These are phyloP conservation scores for Fusarium sp. DNA, from an alignment of 2,329 filamentous ascomycete genomes.

Conservation along the genomic window DNA sequence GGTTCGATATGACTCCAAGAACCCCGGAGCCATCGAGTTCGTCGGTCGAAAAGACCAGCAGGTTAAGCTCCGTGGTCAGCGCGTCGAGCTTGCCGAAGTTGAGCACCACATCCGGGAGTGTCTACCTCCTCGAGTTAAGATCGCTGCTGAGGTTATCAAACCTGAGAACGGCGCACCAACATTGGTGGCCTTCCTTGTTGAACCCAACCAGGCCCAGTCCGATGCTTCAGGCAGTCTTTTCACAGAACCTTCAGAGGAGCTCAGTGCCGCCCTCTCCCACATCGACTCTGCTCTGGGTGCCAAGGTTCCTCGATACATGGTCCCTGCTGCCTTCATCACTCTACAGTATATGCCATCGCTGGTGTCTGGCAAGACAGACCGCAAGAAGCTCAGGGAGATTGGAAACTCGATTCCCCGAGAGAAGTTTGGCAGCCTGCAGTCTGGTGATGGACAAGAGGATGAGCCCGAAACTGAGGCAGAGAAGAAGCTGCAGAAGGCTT, in stretches of 20 bases:
- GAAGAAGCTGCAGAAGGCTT: conserved; percentile 40
- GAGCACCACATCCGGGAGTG: conserved; percentile 58
- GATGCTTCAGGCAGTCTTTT: conserved; percentile 25
- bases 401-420: background rate
- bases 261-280: conserved; percentile 30
- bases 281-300: conserved; percentile 49
- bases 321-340: conserved; percentile 60
- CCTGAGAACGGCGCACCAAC: conserved; percentile 44
- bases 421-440: background rate
- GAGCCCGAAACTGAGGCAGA: background rate
- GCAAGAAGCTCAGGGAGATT: conserved; percentile 28
- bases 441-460: background rate
- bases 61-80: conserved; percentile 73
- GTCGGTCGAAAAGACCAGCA: conserved; percentile 70
- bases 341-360: conserved; percentile 58
- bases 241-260: conserved; percentile 47
- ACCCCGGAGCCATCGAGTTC: background rate
- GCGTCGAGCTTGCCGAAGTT: conserved; percentile 56
- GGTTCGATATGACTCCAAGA: background rate
- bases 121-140: conserved; percentile 53
- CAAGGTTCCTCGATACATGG: conserved; percentile 59
- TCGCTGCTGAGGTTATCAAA: conserved; percentile 51
- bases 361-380: conserved; percentile 62
- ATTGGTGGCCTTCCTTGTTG: conserved; percentile 27
- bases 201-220: conserved; percentile 3